Evolutionary conservation across 2,329 filamentous ascomycete species (phyloP).

Genomic region (Blastomyces gilchristii): DNA sequence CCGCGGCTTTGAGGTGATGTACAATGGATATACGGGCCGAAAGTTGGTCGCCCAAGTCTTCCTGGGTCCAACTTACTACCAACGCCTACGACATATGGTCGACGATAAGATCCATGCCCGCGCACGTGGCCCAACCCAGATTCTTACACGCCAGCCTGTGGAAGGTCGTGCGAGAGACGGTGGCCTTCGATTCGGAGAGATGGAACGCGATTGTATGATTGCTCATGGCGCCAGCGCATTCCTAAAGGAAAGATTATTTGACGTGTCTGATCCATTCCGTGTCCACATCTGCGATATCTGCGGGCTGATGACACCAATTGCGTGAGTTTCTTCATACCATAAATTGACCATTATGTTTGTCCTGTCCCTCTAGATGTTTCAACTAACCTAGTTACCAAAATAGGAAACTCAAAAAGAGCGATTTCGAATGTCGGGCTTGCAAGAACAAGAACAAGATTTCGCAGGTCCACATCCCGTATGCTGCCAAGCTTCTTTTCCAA

Average conservation of each 20-base stretch:
- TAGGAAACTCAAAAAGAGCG: slow-evolving; percentile 87
- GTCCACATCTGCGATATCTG: slow-evolving; percentile 99
- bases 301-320: slow-evolving; percentile 96
- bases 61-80: slow-evolving; percentile 96
- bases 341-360: slow-evolving; percentile 19
- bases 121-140: slow-evolving; percentile 90
- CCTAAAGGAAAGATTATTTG: slow-evolving; percentile 92
- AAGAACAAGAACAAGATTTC: slow-evolving; percentile 99
- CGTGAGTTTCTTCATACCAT: slow-evolving; percentile 55
- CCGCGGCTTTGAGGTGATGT: slow-evolving; percentile 96
- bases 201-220: slow-evolving; percentile 99
- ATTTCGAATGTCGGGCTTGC: slow-evolving; percentile 93
- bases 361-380: not conserved
- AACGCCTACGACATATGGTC: slow-evolving; percentile 97
- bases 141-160: slow-evolving; percentile 91
- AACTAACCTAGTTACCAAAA: slow-evolving; percentile 8
- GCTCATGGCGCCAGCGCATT: slow-evolving; percentile 96
- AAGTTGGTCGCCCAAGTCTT: slow-evolving; percentile 94
- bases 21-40: slow-evolving; percentile 91
- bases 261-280: slow-evolving; percentile 94
- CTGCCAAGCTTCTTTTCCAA: slow-evolving; percentile 96
- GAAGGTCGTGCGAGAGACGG: slow-evolving; percentile 97
- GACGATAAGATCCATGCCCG: slow-evolving; percentile 99
- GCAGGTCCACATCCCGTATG: slow-evolving; percentile 95
- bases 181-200: slow-evolving; percentile 98